Conservation (phyloP, 495 filamentous ascomycete species). For the Podospora pseudocomata region DNA sequence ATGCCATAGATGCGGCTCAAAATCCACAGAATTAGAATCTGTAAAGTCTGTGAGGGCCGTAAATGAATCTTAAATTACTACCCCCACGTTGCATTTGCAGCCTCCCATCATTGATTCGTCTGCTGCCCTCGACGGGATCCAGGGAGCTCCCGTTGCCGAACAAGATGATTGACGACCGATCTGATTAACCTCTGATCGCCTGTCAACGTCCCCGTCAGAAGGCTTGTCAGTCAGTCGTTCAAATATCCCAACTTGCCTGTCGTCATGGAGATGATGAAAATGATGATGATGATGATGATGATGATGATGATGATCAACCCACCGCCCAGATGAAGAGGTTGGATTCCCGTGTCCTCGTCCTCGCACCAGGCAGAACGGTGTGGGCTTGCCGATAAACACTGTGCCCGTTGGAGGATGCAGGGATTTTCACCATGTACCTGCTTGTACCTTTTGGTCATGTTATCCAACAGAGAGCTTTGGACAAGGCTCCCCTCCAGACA, state of each 20-base stretch:
- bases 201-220: neutral
- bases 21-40: neutral
- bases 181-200: neutral
- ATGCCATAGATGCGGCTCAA: slow-evolving; percentile 18
- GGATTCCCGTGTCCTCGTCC: neutral
- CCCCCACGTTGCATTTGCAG: slow-evolving; percentile 1
- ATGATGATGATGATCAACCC: too few species aligned
- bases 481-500: slow-evolving; percentile 17
- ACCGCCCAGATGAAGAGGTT: neutral
- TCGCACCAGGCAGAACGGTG: neutral
- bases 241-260: too few species aligned
- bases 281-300: too few species aligned
- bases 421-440: slow-evolving; percentile 13
- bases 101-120: neutral
- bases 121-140: neutral
- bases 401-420: neutral
- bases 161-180: neutral
- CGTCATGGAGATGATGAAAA: neutral
- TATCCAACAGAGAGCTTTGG: slow-evolving; percentile 1
- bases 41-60: neutral
- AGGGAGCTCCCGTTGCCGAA: slow-evolving; percentile 1
- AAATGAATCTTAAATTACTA: slow-evolving; percentile 17
- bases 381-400: neutral
- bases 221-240: neutral
- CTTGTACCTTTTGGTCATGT: slow-evolving; percentile 18